These are phyloP conservation scores for Xylariaceae sp. DNA, from an alignment of 2,329 filamentous ascomycete species.

Conservation along the genomic window DNA sequence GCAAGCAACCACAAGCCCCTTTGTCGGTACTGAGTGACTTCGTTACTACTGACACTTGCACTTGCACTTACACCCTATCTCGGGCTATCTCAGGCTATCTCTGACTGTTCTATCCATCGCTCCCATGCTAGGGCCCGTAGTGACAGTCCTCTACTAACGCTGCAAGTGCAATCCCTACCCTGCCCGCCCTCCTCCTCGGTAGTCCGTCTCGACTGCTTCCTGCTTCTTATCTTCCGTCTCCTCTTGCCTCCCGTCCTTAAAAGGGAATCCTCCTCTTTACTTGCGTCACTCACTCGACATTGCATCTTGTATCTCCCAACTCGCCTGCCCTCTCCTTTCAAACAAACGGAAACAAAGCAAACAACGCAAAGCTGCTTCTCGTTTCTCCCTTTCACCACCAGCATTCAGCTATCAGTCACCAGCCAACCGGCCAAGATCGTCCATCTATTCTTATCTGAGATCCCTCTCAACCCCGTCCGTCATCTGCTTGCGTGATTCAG, in stretches of 20 bases:
- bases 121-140: background rate
- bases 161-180: slow-evolving; percentile 1
- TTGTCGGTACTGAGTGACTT: slow-evolving; percentile 15
- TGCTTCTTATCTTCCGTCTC: slow-evolving; percentile 5
- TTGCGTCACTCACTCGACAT: background rate
- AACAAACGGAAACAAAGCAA: slow-evolving; percentile 11
- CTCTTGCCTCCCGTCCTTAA: slow-evolving; percentile 4
- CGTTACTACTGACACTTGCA: slow-evolving; percentile 1
- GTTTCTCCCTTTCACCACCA: slow-evolving; percentile 10
- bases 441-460: slow-evolving; percentile 12
- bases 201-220: too few species aligned
- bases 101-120: slow-evolving; percentile 8
- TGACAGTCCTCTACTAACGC: background rate
- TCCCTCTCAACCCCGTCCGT: too few species aligned
- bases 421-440: slow-evolving; percentile 19
- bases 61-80: background rate
- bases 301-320: slow-evolving; percentile 1
- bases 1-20: slow-evolving; percentile 13
- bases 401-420: slow-evolving; percentile 14
- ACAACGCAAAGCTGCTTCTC: slow-evolving; percentile 17
- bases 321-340: slow-evolving; percentile 13
- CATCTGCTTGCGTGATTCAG: too few species aligned
- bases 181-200: background rate
- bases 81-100: background rate
- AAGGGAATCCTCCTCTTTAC: background rate